A percentile compares a stretch with the other conserved stretches of the same genome.
Conservation (phyloP, 768 basidiomycete species). For the Agrocybe praecox region DNA sequence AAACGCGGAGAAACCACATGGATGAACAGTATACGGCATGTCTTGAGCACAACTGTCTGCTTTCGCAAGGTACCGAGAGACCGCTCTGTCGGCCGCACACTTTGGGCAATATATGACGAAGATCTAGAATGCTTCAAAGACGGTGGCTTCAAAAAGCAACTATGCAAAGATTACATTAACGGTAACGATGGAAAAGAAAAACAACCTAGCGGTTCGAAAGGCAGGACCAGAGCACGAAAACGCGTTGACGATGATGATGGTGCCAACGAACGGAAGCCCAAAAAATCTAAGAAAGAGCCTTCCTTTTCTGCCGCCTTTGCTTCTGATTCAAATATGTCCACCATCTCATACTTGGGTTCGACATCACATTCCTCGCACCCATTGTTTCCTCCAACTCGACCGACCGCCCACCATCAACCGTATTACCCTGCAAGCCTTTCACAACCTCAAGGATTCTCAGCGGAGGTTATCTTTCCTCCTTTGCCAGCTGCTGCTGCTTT, state of each 20-base stretch:
- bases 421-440: constrained; percentile 66
- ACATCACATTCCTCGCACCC: constrained; percentile 32
- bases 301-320: constrained; percentile 18
- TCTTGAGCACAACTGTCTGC: constrained; percentile 87
- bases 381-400: constrained; percentile 54
- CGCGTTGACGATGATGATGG: constrained; percentile 40
- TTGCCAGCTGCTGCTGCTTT: constrained; percentile 52
- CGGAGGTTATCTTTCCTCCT: constrained; percentile 76
- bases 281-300: constrained; percentile 47
- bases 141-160: constrained; percentile 77
- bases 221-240: constrained; percentile 37
- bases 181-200: constrained; percentile 37
- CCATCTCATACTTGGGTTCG: constrained; percentile 25
- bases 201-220: constrained; percentile 23
- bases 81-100: constrained; percentile 75
- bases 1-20: constrained; percentile 92
- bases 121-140: constrained; percentile 82
- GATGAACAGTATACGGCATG: constrained; percentile 99
- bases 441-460: constrained; percentile 45
- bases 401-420: constrained; percentile 70
- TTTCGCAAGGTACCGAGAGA: constrained; percentile 87
- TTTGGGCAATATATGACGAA: constrained; percentile 87
- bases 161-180: constrained; percentile 50
- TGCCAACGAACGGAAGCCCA: constrained; percentile 42
- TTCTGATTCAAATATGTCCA: constrained; percentile 21